Percentiles rank a stretch among this genome's conserved stretches.
phyloP scores from a whole-genome alignment of 768 basidiomycete species.

The Fomitopsis pulvina region DNA sequence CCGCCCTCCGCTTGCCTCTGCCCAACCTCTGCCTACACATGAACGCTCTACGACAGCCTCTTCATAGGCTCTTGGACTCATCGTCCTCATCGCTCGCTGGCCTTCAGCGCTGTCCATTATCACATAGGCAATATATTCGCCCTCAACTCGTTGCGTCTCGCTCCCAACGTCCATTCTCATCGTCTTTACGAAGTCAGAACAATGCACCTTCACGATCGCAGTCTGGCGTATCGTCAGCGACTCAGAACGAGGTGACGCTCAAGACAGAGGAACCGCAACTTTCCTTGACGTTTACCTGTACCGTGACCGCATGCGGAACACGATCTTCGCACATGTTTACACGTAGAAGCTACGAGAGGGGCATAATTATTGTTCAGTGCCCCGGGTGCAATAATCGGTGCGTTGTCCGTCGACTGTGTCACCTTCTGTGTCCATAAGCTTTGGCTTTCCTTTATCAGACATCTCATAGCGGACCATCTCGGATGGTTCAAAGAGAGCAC shows the following conservation, averaged over 20 bases:
- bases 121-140: background rate
- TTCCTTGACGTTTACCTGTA: slow-evolving; percentile 83
- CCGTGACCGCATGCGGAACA: slow-evolving; percentile 61
- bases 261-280: slow-evolving; percentile 53
- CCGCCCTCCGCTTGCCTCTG: background rate
- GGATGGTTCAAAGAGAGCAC: slow-evolving; percentile 89
- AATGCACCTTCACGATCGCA: background rate
- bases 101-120: background rate
- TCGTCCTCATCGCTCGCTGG: background rate
- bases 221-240: background rate
- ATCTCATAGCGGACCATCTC: slow-evolving; percentile 84
- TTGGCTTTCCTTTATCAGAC: slow-evolving; percentile 34
- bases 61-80: background rate
- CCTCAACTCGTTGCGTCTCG: background rate
- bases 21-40: background rate
- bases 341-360: slow-evolving; percentile 75
- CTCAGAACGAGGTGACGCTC: slow-evolving; percentile 20
- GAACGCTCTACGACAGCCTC: background rate
- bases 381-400: slow-evolving; percentile 86
- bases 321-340: slow-evolving; percentile 89
- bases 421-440: background rate
- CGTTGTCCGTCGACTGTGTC: slow-evolving; percentile 16
- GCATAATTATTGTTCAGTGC: slow-evolving; percentile 89
- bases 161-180: slow-evolving; percentile 3
- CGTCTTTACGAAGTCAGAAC: background rate